A percentile compares a stretch with the other conserved stretches of the same genome.
Evolutionary conservation across 495 filamentous ascomycete species (phyloP).

Genomic region (Aspergillus incahuasiensis): DNA sequence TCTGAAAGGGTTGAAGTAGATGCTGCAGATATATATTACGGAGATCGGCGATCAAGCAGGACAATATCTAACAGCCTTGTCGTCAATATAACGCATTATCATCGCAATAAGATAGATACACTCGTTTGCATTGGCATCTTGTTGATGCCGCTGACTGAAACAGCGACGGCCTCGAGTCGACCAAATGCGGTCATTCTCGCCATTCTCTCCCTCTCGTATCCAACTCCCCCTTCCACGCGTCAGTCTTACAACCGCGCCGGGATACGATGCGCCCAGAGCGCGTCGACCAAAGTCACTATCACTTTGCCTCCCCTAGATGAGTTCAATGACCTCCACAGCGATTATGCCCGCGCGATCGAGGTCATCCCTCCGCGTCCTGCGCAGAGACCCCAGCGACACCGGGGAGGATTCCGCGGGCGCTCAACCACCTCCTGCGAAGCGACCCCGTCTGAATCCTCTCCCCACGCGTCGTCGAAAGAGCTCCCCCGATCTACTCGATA

Average conservation of each 20-base stretch:
- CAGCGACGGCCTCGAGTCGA: slow-evolving; percentile 6
- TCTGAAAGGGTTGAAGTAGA: slow-evolving; percentile 24
- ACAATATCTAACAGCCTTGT: too few species aligned
- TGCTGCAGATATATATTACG: not conserved
- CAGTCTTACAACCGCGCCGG: not conserved
- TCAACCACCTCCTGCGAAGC: slow-evolving; percentile 28
- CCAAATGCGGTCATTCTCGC: slow-evolving; percentile 5
- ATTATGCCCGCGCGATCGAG: slow-evolving; percentile 39
- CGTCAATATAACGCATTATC: not conserved
- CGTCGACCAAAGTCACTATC: not conserved
- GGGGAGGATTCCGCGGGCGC: slow-evolving; percentile 13
- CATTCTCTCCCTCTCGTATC: not conserved
- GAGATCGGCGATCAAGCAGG: too few species aligned
- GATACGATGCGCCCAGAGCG: not conserved
- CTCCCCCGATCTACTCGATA: slow-evolving; percentile 40
- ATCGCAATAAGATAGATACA: not conserved
- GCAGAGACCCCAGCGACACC: slow-evolving; percentile 25
- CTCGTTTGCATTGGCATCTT: not conserved
- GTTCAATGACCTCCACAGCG: slow-evolving; percentile 12
- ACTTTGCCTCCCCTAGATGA: not conserved
- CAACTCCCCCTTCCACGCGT: slow-evolving; percentile 5
- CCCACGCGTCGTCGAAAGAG: slow-evolving; percentile 30
- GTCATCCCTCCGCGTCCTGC: slow-evolving; percentile 35
- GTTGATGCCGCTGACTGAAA: slow-evolving; percentile 1
- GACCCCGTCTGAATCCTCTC: slow-evolving; percentile 23